Conservation (phyloP, 2,329 filamentous ascomycete genomes). For the Purpureocillium takamizusanense region DNA sequence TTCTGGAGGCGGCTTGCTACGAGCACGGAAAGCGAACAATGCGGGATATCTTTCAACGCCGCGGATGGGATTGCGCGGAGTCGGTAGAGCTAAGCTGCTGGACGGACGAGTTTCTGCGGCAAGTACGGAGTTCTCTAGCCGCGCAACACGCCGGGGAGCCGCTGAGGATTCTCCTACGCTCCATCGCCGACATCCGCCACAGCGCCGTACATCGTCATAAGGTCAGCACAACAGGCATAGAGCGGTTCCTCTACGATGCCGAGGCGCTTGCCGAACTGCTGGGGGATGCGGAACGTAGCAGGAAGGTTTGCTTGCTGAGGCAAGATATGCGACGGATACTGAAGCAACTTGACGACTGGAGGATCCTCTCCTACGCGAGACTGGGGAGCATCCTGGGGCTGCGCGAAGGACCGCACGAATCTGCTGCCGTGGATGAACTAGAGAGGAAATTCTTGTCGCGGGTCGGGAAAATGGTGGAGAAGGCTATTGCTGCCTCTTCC, state of each 20-base stretch:
- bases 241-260: conserved; percentile 3
- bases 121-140: background rate
- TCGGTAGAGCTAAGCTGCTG: conserved; percentile 4
- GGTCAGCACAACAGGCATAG: conserved; percentile 2
- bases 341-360: background rate
- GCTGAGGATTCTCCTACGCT: background rate
- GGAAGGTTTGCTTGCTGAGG: background rate
- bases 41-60: background rate
- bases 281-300: background rate
- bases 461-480: too few relatives aligned
- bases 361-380: background rate
- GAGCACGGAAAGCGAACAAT: conserved; percentile 1
- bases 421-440: too few relatives aligned
- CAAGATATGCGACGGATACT: background rate
- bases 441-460: too few relatives aligned
- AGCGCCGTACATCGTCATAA: conserved; percentile 4
- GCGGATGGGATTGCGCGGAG: conserved; percentile 4
- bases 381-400: background rate
- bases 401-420: too few relatives aligned
- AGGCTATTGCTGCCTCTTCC: too few relatives aligned
- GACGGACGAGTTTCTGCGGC: conserved; percentile 1
- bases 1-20: conserved; percentile 4
- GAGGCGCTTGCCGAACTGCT: conserved; percentile 1
- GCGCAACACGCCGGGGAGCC: background rate
- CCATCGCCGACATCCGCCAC: conserved; percentile 5